Base-by-base conservation (phyloP, 2,329 filamentous ascomycete genomes). In the Fusarium mangiferae region DNA sequence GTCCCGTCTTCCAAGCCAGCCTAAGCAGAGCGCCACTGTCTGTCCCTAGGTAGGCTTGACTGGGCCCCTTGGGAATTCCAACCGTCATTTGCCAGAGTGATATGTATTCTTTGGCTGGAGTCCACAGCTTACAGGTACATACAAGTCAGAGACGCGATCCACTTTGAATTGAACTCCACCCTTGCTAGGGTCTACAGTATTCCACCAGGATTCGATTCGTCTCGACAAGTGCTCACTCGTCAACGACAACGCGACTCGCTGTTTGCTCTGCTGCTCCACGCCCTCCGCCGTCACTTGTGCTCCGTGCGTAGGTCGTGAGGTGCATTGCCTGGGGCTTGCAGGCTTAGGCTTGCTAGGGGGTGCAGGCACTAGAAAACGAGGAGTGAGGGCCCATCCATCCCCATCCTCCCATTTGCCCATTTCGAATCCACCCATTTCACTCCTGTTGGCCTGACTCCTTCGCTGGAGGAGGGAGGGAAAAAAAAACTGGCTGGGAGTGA, bases 281-380 rank as follows among this genome's bases (percentile, higher is more conserved):
- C 55, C 74, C 75, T 70, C 74, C 77, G 72, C 75, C 77, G 68
- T 71, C 75, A 49, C 59, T 51, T 41, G 51, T 66, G 68, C 68
- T 72, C 68, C 70, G 66, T 74, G 70, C 68, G 68, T 68, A 28
- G 41, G 41, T 28, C 20, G 67, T 70, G 67, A 73, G 70, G 70
- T 73, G 70, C 70, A 70, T 73, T 54, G 70, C 66, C 70, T 49
- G 68, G 57, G 58, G 67, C 63, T 58, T 51, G 42, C 33, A 58
- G 55, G 55, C 55, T 51, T 58, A 28, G 41, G 24, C 33, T 60
- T 48, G 62, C 54, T 39, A 52, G 57, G 62, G 62, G 62, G 57
- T 60, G 61, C 35, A 60, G 42, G 38, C 48, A 41, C 59, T 62
- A 62, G 38, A 57, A 42, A 41, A 58, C 30, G n/a, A 58, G 55